Evolutionary conservation across 1,139 yeast genomes (phyloP), one percentile per base, ranked within the genome.

Genomic region (Suhomyces chickasaworum): DNA sequence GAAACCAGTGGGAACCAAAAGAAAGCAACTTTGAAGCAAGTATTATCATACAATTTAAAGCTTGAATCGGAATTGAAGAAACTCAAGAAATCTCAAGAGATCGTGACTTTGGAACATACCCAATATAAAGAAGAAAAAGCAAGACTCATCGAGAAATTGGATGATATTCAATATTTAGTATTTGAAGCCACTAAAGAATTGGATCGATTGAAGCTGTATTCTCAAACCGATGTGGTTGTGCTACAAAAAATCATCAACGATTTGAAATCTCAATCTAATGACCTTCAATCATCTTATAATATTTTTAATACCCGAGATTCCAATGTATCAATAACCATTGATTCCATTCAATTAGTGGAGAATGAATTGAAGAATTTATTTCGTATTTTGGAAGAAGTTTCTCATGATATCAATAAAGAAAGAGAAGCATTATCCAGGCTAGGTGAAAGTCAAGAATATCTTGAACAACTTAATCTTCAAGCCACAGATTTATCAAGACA

Each of bases 121-220:
- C 78, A 75, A 41, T 87, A 88, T 63, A 86, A 83, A 60, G 69
- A 73, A 21, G 84, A 83, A 48, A 89, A 88, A 58, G 69, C 72
- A 16, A 66, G 78, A 33, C 63, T 87, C 45, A 75, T 84, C 25
- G 77, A 78, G 40, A 78, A 80, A 50, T 61, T 80, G 2, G 83
- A 83, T 51, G 84, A 81, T 55, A 75, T 75, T 42, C 77, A 75
- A 47, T 77, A 76, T 40, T 57, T 80, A 39, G 71, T 83, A 12
- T 68, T 78, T 31, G 89, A 83, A 51, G 66, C 81, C 3, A 79
- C 77, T 46, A 78, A 79, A 45, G 86, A 83, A 48, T 68, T 81
- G 37, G 89, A 83, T 44, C 78, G 77, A 49, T 68, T 88, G 42
- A 75, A 80, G 49, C 77, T 78, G 27, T 85, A 84, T 55, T 72